Conservation (phyloP, 2,329 filamentous ascomycete genomes). For the Lasiodiplodia sp. region DNA sequence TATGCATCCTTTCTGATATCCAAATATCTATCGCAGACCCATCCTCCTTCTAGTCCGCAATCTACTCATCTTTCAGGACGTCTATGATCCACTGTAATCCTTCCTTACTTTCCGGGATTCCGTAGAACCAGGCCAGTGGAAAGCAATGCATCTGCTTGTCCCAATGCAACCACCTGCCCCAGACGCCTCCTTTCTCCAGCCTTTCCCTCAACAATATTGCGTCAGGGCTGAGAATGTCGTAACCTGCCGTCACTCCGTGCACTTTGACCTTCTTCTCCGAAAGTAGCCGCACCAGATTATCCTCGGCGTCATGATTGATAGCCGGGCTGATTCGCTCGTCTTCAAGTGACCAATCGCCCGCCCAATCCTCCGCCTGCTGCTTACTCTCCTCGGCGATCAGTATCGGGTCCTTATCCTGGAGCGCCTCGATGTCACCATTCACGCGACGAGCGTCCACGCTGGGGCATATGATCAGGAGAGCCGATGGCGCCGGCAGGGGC, state of each 20-base stretch:
- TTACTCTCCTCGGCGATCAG: constrained; percentile 53
- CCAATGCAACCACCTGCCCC: constrained; percentile 66
- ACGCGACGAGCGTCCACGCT: constrained; percentile 57
- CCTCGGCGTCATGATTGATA: constrained; percentile 41
- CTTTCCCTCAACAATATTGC: constrained; percentile 57
- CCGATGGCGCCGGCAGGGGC: constrained; percentile 39
- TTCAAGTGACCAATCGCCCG: constrained; percentile 47
- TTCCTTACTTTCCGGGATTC: constrained; percentile 56
- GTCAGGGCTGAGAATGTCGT: constrained; percentile 63
- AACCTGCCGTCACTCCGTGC: constrained; percentile 60
- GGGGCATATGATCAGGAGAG: constrained; percentile 57
- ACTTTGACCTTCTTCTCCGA: constrained; percentile 53
- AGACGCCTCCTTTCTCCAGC: constrained; percentile 52
- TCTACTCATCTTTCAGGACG: constrained; percentile 34
- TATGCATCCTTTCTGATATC: background rate
- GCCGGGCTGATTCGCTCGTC: constrained; percentile 60
- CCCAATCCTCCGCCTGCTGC: constrained; percentile 53
- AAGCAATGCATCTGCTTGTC: constrained; percentile 69
- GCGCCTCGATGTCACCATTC: constrained; percentile 53
- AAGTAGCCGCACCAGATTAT: constrained; percentile 48
- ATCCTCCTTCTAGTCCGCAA: background rate
- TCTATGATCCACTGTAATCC: constrained; percentile 56
- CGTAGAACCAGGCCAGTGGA: constrained; percentile 58
- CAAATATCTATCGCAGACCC: background rate
- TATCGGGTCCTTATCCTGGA: constrained; percentile 55